phyloP scores from a whole-genome alignment of 1,284 basidiomycete species.

The Irpex sp. region DNA sequence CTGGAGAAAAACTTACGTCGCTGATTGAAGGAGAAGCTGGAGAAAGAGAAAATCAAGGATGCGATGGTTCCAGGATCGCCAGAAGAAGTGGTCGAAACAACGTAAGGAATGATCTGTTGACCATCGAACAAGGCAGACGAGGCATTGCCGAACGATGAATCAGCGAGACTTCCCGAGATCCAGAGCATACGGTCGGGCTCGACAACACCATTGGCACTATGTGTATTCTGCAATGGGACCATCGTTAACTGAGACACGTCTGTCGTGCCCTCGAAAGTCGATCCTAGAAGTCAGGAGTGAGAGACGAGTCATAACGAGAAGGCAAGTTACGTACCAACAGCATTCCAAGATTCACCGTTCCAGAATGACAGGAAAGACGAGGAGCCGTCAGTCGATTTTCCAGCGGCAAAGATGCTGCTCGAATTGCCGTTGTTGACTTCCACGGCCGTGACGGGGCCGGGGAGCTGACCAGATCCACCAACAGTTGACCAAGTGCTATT shows the following conservation, averaged over 20 bases:
- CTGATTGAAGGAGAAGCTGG: conserved; percentile 72
- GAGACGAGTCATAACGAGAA: no score
- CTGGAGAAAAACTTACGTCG: conserved; percentile 41
- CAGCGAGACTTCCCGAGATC: conserved; percentile 79
- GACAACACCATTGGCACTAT: conserved; percentile 68
- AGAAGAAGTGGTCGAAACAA: conserved; percentile 63
- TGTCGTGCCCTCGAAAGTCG: conserved; percentile 49
- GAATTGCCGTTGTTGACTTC: conserved; percentile 80
- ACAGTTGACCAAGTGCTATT: conserved; percentile 79
- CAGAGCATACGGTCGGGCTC: conserved; percentile 88
- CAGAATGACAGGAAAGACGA: conserved; percentile 77
- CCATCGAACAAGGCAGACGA: conserved; percentile 91
- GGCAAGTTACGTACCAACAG: conserved; percentile 44
- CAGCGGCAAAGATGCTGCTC: conserved; percentile 88
- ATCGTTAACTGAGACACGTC: conserved; percentile 84
- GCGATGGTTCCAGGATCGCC: conserved; percentile 76
- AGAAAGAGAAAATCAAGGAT: conserved; percentile 79
- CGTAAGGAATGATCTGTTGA: conserved; percentile 78
- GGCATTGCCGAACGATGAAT: conserved; percentile 71
- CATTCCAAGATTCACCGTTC: conserved; percentile 75
- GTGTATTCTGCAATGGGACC: conserved; percentile 81
- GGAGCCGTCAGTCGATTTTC: conserved; percentile 58
- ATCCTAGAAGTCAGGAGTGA: conserved; percentile 33
- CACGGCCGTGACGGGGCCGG: conserved; percentile 88
- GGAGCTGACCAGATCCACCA: conserved; percentile 62